Evolutionary conservation across 2,329 filamentous ascomycete genomes (phyloP).

Genomic region (Zelopaecilomyces penicillatus): DNA sequence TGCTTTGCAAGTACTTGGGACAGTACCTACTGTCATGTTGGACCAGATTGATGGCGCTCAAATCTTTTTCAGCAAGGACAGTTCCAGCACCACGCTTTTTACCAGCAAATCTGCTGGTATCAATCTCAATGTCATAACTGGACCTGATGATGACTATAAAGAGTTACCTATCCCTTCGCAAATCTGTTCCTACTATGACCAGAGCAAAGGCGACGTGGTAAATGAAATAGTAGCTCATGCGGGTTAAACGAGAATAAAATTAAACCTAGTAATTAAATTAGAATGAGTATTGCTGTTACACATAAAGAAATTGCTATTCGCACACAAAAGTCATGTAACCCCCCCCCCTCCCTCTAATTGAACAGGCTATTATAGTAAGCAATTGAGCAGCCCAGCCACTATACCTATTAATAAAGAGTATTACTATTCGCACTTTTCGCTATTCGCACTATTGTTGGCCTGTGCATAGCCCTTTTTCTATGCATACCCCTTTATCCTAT

Average conservation of each 20-base stretch:
- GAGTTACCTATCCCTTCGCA: conserved; percentile 86
- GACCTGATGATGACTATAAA: conserved; percentile 69
- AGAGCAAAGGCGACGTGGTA: conserved; percentile 63
- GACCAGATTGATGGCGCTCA: conserved; percentile 90
- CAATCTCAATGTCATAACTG: conserved; percentile 74
- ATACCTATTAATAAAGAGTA: no score
- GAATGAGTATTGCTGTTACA: no score
- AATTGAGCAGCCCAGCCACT: no score
- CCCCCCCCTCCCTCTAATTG: no score
- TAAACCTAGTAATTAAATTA: no score
- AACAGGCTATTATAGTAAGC: no score
- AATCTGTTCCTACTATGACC: conserved; percentile 67
- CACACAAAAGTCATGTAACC: no score
- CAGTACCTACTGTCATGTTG: conserved; percentile 77
- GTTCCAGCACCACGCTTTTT: conserved; percentile 71
- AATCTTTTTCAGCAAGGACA: conserved; percentile 78
- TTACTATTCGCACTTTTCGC: no score
- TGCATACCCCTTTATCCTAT: no score
- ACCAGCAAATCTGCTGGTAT: conserved; percentile 80
- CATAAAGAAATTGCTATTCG: no score
- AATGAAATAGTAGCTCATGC: conserved; percentile 95
- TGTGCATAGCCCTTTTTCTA: no score
- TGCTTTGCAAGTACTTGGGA: conserved; percentile 82
- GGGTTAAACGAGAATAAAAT: conserved; percentile 51
- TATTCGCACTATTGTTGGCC: no score